Base-by-base conservation (phyloP, 306 rosid species). In the Pterocarpus macrocarpus region DNA sequence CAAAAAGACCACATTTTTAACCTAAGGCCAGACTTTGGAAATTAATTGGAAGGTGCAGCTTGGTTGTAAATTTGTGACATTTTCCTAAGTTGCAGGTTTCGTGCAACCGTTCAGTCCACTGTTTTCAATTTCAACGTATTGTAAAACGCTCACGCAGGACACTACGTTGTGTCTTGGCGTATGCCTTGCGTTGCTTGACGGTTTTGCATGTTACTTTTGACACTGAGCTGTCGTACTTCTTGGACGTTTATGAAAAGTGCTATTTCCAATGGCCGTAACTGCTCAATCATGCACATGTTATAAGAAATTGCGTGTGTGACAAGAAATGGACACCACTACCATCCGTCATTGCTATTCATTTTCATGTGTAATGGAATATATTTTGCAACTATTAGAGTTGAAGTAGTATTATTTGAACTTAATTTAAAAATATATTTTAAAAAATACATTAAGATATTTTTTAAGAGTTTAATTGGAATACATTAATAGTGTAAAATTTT, bases 211-310 rank as follows among this genome's bases (percentile, higher is more conserved):
- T 49, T 73, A 50, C 61, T 78, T 64, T 34, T 47, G 61, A 11
- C 9, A 36, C 69, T 74, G 82, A 52, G 62, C 77, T 64, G 80
- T 78, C 66, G 28, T 22, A 45, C 53, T 4, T 78, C 15, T 67
- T 58, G 17, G 81, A 77, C 70, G 9, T 53, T 62, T 80, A 63
- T 44, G 33, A 64, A 59, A 8, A 30, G 9, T 2, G 8, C 11
- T 33, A 36, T 71, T 32, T 4, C 74, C 32, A 30, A 7, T 69
- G 12, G 13, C 39, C 43, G 16, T 68, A 41, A 15, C 49, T 65
- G 41, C 32, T 65, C 45, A 35, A 22, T 36, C 49, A 11, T 22
- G 28, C 12, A 11, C 15, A 38, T 5, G 5, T 0, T 1, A 38
- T 38, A 4, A 38, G 5, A 38, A 38, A 22, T 22, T 22, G 28